Evolutionary conservation across 805 yeast species (phyloP), one percentile per base, ranked within the genome.

Genomic region (Pichia heedii): DNA sequence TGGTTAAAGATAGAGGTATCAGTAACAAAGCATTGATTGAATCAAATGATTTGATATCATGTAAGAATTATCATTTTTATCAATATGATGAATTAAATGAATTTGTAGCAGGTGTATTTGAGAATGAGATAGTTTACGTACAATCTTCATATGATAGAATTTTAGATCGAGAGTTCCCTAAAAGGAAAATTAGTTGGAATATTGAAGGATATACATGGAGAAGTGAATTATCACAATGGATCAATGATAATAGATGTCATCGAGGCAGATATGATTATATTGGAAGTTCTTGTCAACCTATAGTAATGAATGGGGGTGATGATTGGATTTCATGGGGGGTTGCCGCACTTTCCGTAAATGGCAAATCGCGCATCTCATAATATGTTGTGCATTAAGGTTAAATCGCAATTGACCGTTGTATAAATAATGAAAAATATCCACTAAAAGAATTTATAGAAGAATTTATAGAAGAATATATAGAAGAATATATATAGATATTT

Each of bases 11-110:
- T 22, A 44, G 54, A 6, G 18, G 34, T 13, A 12, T 36, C 8
- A 33, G 33, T 2, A 8, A 48, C 12, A 32, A 36, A 4, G 32
- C 32, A 6, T 12, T 40, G 4, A 47, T 51, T n/a, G 35, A 46
- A 7, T 24, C 40, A 5, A 42, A 48, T 33, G 44, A 60, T 9
- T 43, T 48, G 10, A 10, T 61, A 43, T 62, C 68, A 44, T 78
- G 84, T 61, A 68, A 76, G 39, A 76, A 79, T 53, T 57, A 66
- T 46, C 88, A 84, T 58, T 70, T 69, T 47, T 74, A 75, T 56
- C 54, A 61, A 11, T 55, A 67, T 29, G 68, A 68, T 4, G 77
- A 73, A 37, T 54, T 83, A 11, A 53, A 66, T 7, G 83, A 86
- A 0, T 60, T 83, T 39, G 58, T 70, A 6, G 60, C 68, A 29